phyloP scores from a whole-genome alignment of 805 yeast species.

The Schizosaccharomyces japonicus region DNA sequence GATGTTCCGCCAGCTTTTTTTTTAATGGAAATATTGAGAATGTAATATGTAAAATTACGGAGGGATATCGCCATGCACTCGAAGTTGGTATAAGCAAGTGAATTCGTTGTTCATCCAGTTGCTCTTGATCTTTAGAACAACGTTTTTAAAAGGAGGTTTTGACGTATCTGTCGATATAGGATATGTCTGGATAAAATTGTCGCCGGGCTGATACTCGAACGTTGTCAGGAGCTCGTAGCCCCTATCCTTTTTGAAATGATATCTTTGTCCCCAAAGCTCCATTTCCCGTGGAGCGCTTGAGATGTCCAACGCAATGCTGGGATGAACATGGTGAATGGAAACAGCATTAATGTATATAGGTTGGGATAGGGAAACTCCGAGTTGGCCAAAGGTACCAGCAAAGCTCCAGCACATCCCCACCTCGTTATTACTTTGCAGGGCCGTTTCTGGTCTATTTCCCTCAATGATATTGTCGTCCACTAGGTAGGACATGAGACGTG shows the following conservation, averaged over 20 bases:
- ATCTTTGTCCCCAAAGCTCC: constrained; percentile 14
- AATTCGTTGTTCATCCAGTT: constrained; percentile 16
- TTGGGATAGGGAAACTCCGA: constrained; percentile 13
- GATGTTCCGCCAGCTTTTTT: too few relatives aligned
- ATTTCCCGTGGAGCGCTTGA: constrained; percentile 14
- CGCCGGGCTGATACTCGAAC: constrained; percentile 11
- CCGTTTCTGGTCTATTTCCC: constrained; percentile 9
- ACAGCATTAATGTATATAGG: constrained; percentile 11
- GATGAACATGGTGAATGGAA: constrained; percentile 13
- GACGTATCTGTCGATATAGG: constrained; percentile 10
- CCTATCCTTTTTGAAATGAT: constrained; percentile 7
- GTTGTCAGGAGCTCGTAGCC: constrained; percentile 6
- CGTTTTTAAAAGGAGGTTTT: constrained; percentile 8
- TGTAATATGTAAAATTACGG: too few relatives aligned
- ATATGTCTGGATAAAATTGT: constrained; percentile 11
- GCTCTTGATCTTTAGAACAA: constrained; percentile 12
- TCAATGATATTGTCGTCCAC: neutral
- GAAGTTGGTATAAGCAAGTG: constrained; percentile 16
- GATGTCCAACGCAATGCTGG: constrained; percentile 11
- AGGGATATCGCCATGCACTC: constrained; percentile 13
- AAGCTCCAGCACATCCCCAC: constrained; percentile 17
- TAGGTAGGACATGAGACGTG: neutral
- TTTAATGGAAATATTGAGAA: too few relatives aligned
- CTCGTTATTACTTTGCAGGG: constrained; percentile 10
- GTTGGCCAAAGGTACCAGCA: constrained; percentile 13